Base-by-base conservation (phyloP, 2,329 filamentous ascomycete species). In the Tolypocladium inflatum region DNA sequence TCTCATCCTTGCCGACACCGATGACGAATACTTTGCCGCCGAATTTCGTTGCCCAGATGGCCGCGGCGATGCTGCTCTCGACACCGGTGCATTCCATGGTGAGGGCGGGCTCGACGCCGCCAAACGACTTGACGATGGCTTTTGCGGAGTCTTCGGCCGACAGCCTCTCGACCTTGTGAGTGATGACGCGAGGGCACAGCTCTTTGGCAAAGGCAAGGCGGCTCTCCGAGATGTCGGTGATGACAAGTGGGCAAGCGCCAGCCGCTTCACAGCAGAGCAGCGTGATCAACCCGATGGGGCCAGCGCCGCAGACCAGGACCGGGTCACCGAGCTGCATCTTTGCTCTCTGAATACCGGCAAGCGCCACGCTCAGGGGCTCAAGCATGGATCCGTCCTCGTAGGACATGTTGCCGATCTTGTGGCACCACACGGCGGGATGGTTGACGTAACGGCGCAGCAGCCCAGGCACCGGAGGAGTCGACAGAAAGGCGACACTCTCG, bases 1-100 rank as follows among this genome's bases (percentile, higher is more conserved):
- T 94, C 79, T 97, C 90, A 72, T 94, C 92, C 80, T 89, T 93
- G 64, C 93, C 94, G 3, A 97, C 92, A 45, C 93, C 93, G 64
- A 97, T 95, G 63, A 97, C 88, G 70, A 97, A 97, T 57, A 97
- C 93, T 76, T 95, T 96, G 66, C 94, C 93, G 63, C 93, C 94
- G 68, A 97, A 97, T 76, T 93, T 95, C 71, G 89, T 84, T 11
- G 90, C 87, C 82, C 92, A 94, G 71, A 97, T 93, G 56, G 91
- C 91, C 35, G 89, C 81, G 7, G 85, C 84, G 67, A 97, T 89
- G 72, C 88, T 92, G 75, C 86, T 90, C 79, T 97, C 92, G 19
- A 96, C 91, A 55, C 94, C 94, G 0, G 94, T 97, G 78, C 93
- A 97, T 75, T 97, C 93, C 74, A 97, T 82, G 15, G 86, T 87